Conservation (phyloP, 2,329 filamentous ascomycete genomes). For the Sarocladiaceae sp. region DNA sequence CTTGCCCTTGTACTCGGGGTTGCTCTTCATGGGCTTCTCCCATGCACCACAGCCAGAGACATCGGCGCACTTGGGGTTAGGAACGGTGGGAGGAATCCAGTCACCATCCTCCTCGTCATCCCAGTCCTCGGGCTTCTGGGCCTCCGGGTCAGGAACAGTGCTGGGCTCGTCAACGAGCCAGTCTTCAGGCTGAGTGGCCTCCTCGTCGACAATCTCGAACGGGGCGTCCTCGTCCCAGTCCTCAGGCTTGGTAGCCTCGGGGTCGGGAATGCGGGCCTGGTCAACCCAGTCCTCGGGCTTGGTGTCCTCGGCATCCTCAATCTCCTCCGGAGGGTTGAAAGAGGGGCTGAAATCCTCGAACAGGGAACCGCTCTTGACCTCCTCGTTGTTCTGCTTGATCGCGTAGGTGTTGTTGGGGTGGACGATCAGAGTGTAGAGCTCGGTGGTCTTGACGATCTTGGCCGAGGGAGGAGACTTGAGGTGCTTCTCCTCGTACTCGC, state of each 20-base stretch:
- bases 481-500: conserved; percentile 99
- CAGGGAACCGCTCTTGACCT: conserved; percentile 83
- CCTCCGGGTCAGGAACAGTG: conserved; percentile 85
- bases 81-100: conserved; percentile 84
- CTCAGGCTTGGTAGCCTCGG: conserved; percentile 91
- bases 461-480: conserved; percentile 78
- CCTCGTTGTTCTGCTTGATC: conserved; percentile 87
- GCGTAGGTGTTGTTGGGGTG: conserved; percentile 94
- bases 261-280: conserved; percentile 83
- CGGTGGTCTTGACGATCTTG: conserved; percentile 84
- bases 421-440: conserved; percentile 95
- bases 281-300: conserved; percentile 98
- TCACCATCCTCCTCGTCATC: conserved; percentile 99
- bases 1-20: conserved; percentile 98
- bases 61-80: conserved; percentile 95
- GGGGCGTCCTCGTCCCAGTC: conserved; percentile 99
- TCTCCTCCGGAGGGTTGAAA: conserved; percentile 94
- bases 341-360: conserved; percentile 88
- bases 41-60: conserved; percentile 91
- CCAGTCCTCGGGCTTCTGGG: conserved; percentile 98
- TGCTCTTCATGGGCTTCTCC: conserved; percentile 87
- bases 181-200: conserved; percentile 86
- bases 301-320: conserved; percentile 87
- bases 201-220: conserved; percentile 91
- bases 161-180: conserved; percentile 90